A percentile compares a stretch with the other conserved stretches of the same genome.
Conservation (phyloP, 2,329 filamentous ascomycete species). For the Xylaria sp. region DNA sequence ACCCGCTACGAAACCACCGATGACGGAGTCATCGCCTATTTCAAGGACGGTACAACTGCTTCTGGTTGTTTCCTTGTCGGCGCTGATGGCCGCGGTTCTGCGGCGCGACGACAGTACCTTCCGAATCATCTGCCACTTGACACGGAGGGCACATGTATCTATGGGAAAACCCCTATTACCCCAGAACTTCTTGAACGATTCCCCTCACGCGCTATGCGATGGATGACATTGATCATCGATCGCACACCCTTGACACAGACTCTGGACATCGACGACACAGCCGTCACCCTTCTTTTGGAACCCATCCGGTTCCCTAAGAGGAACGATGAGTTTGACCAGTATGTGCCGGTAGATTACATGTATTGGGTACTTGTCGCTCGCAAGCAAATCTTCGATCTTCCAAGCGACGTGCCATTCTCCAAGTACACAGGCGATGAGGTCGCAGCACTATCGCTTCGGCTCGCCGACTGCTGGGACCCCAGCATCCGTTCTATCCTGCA, state of each 20-base stretch:
- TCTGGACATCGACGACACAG: constrained; percentile 21
- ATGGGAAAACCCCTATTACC: constrained; percentile 54
- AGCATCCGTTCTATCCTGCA: constrained; percentile 29
- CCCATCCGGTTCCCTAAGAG: constrained; percentile 30
- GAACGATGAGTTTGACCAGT: constrained; percentile 12
- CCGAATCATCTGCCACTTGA: constrained; percentile 52
- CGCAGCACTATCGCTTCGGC: constrained; percentile 17
- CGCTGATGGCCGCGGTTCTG: constrained; percentile 53
- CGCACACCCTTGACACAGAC: constrained; percentile 20
- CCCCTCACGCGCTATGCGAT: constrained; percentile 13
- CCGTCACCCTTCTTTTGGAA: constrained; percentile 43
- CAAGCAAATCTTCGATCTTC: constrained; percentile 16
- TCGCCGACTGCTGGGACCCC: constrained; percentile 31
- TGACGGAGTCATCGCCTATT: constrained; percentile 45
- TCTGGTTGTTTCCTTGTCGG: constrained; percentile 52
- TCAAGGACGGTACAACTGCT: constrained; percentile 50
- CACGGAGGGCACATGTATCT: constrained; percentile 53
- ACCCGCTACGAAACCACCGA: constrained; percentile 16
- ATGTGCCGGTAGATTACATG: constrained; percentile 48
- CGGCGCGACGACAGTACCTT: constrained; percentile 52
- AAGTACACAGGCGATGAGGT: constrained; percentile 25
- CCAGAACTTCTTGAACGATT: constrained; percentile 41
- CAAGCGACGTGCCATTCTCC: constrained; percentile 16
- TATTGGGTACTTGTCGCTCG: constrained; percentile 50
- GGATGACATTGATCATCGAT: constrained; percentile 28